These are phyloP conservation scores for Allium cepa DNA, from an alignment of 106 monocot species.

Conservation along the genomic window DNA sequence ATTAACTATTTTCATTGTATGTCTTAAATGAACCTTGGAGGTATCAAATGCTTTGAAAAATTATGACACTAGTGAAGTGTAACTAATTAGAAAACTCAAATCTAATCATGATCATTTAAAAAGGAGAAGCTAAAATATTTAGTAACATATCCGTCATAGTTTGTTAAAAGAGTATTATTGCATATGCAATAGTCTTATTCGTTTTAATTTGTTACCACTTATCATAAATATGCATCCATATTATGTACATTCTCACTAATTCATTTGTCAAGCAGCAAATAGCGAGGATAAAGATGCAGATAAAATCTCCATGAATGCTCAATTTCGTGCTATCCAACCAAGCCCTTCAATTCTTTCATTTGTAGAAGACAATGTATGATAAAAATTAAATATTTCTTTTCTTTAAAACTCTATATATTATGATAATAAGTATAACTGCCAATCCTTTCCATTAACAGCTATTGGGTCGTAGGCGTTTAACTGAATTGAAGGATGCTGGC, in stretches of 20 bases:
- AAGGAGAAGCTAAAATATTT: too few species aligned
- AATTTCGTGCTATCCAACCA: conserved; percentile 92
- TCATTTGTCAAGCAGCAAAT: conserved; percentile 29
- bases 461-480: conserved; percentile 79
- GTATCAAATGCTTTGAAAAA: too few species aligned
- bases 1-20: too few species aligned
- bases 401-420: too few species aligned
- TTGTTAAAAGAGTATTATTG: too few species aligned
- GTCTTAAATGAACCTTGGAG: too few species aligned
- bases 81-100: too few species aligned
- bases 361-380: conserved; percentile 89
- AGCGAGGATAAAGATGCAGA: conserved; percentile 46
- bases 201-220: background rate
- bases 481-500: conserved; percentile 74
- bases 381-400: background rate
- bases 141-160: too few species aligned
- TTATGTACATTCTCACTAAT: background rate
- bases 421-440: too few species aligned
- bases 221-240: conserved; percentile 2
- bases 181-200: background rate
- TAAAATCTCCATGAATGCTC: conserved; percentile 66
- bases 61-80: too few species aligned
- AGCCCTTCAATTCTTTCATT: conserved; percentile 83
- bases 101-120: too few species aligned
- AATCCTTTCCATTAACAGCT: conserved; percentile 39